Evolutionary conservation across 2,329 filamentous ascomycete species (phyloP), one percentile per base, ranked within the genome.

Genomic region (Amauroascus verrucosus): DNA sequence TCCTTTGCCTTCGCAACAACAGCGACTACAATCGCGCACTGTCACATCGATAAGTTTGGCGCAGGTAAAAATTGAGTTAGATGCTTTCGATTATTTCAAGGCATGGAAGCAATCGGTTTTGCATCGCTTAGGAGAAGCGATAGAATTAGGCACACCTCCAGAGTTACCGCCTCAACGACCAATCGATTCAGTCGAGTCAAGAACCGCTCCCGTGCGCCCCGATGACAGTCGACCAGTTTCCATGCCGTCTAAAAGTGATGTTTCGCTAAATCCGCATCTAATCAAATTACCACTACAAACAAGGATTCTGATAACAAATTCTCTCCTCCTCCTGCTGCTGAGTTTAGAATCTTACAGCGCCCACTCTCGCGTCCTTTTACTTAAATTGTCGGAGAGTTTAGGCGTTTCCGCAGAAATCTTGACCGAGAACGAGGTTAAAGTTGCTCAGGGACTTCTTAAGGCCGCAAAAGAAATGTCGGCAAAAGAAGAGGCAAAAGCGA

Each of bases 261-360:
- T 24, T 26, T 20, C 52, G 24, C 4, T 47, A 33, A 16, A 28
- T 14, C 18, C 81, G 6, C 67, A 77, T 1, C 73, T 93, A 9
- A 51, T 55, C 2, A 49, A 64, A 9, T 62, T 70, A 46, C 65
- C 68, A 5, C 62, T 61, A 55, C 61, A 64, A 24, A 78, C 76
- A 60, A 73, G 76, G 8, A 70, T 87, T 1, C 72, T 89, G 6
- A 75, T 94, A 6, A 70, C 94, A 6, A 84, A 93, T 61, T 79
- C 82, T 0, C 72, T 88, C 38, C 72, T 94, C 0, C 72, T 95
- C 2, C 73, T 93, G 24, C 63, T 90, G 5, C 71, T 95, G 1
- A 89, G 86, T 1, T 71, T 94, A 13, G 83, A 93, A 62, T 81
- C 86, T 58, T 95, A 93, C 67, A 80, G 77, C 40, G 80, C 85